phyloP scores from a whole-genome alignment of 331 rosid species.

The Pyrus hybrid region DNA sequence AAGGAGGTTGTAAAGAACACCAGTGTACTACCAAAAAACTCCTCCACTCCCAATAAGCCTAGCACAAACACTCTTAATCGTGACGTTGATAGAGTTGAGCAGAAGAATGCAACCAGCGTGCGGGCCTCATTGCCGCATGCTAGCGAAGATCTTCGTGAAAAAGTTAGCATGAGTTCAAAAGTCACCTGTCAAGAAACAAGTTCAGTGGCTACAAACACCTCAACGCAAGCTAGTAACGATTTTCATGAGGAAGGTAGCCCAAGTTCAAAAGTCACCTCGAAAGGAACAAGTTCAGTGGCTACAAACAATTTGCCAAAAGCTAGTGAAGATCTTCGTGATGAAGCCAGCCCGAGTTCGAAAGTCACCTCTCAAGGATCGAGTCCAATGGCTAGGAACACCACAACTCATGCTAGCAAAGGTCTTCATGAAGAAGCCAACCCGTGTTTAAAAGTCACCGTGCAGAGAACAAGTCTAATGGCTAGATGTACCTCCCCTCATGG shows the following conservation, averaged over 20 bases:
- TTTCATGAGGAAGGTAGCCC: conserved; percentile 1
- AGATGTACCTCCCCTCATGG: neutral
- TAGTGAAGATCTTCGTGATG: neutral
- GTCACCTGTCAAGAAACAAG: conserved; percentile 15
- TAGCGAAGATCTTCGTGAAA: neutral
- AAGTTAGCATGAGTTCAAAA: conserved; percentile 20
- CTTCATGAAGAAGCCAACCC: conserved; percentile 5
- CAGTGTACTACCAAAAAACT: neutral
- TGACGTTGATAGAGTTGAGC: neutral
- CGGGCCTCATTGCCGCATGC: neutral
- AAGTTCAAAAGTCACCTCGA: neutral
- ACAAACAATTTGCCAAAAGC: neutral
- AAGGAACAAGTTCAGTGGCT: neutral
- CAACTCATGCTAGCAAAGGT: neutral
- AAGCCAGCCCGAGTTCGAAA: conserved; percentile 17
- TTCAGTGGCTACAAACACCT: conserved; percentile 3
- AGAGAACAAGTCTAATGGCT: conserved; percentile 21
- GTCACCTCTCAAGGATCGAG: neutral
- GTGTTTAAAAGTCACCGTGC: conserved; percentile 10
- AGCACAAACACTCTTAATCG: neutral
- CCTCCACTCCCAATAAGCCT: conserved; percentile 4
- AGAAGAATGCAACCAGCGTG: neutral
- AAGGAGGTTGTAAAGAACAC: conserved; percentile 6
- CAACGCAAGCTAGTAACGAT: neutral
- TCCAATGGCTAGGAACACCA: neutral